Conservation (phyloP, 108 stramenopile species). For the Cyclotella distinguenda region DNA sequence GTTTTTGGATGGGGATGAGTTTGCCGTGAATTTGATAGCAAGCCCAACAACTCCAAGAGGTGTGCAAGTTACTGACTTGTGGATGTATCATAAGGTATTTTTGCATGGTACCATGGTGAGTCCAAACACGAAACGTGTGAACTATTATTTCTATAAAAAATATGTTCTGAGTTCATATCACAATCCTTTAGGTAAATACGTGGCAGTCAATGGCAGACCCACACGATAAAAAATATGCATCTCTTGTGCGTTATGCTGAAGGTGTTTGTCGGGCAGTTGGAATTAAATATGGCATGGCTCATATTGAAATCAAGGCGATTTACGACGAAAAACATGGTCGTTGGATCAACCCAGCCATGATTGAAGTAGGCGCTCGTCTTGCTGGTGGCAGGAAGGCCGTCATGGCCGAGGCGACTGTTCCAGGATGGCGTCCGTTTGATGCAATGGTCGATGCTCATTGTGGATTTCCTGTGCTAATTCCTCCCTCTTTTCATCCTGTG, state of each 20-base stretch:
- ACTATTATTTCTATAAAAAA: background rate
- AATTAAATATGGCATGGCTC: slow-evolving; percentile 60
- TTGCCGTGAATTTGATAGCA: slow-evolving; percentile 53
- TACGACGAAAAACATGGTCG: slow-evolving; percentile 31
- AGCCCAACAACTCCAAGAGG: slow-evolving; percentile 49
- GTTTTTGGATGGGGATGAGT: slow-evolving; percentile 53
- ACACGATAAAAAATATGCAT: slow-evolving; percentile 27
- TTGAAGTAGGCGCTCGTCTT: slow-evolving; percentile 53
- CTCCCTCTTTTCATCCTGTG: slow-evolving; percentile 46
- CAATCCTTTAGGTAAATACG: slow-evolving; percentile 34
- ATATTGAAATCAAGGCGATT: slow-evolving; percentile 50
- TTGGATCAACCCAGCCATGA: slow-evolving; percentile 54
- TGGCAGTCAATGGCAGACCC: slow-evolving; percentile 54
- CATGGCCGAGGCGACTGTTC: slow-evolving; percentile 53
- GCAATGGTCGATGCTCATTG: slow-evolving; percentile 61
- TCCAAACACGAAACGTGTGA: background rate
- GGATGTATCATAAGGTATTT: slow-evolving; percentile 52
- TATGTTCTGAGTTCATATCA: no score
- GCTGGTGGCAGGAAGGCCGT: slow-evolving; percentile 58
- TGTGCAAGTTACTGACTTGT: slow-evolving; percentile 56
- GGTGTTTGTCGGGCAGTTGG: slow-evolving; percentile 60
- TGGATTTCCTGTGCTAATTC: slow-evolving; percentile 51
- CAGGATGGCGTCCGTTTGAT: slow-evolving; percentile 54
- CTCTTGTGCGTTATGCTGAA: slow-evolving; percentile 51
- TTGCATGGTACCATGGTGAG: slow-evolving; percentile 37